A percentile compares a stretch with the other conserved stretches of the same genome.
phyloP scores from a whole-genome alignment of 176 grass and related monocot species.

The Thalia dealbata region DNA sequence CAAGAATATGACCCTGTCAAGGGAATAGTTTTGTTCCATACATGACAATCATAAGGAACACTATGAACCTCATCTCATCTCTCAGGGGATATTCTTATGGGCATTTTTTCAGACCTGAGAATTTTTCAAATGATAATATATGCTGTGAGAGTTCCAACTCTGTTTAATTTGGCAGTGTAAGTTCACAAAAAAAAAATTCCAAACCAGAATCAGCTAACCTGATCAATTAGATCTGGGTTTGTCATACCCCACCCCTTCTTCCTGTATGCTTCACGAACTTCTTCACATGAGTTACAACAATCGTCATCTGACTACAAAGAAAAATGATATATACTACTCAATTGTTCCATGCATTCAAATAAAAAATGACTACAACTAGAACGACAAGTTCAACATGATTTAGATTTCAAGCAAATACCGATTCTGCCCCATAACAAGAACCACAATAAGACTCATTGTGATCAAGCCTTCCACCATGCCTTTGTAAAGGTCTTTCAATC shows the following conservation, averaged over 20 bases:
- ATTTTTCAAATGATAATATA: not conserved
- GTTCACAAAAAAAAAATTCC: not conserved
- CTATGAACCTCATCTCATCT: not conserved
- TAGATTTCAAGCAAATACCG: slow-evolving; percentile 21
- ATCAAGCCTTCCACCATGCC: slow-evolving; percentile 96
- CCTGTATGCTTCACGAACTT: slow-evolving; percentile 78
- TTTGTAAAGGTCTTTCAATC: slow-evolving; percentile 95
- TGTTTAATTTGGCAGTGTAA: not conserved
- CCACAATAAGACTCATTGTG: slow-evolving; percentile 97
- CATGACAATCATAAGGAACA: not conserved
- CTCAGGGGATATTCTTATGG: not conserved
- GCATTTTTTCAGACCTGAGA: not conserved
- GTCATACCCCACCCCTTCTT: slow-evolving; percentile 89
- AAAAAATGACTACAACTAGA: not conserved
- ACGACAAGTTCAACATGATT: slow-evolving; percentile 1
- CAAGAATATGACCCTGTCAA: not conserved
- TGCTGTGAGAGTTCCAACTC: not conserved
- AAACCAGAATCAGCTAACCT: slow-evolving; percentile 33
- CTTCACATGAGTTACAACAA: slow-evolving; percentile 96
- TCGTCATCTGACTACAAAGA: slow-evolving; percentile 73
- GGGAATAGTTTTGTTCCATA: not conserved
- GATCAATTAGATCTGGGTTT: slow-evolving; percentile 71
- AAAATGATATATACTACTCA: not conserved
- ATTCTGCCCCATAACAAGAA: slow-evolving; percentile 87
- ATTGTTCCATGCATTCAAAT: not conserved